Evolutionary conservation across 371 early-diverging fungal species (phyloP), one percentile per base, ranked within the genome.

Genomic region (Syncephalastrum sp.): DNA sequence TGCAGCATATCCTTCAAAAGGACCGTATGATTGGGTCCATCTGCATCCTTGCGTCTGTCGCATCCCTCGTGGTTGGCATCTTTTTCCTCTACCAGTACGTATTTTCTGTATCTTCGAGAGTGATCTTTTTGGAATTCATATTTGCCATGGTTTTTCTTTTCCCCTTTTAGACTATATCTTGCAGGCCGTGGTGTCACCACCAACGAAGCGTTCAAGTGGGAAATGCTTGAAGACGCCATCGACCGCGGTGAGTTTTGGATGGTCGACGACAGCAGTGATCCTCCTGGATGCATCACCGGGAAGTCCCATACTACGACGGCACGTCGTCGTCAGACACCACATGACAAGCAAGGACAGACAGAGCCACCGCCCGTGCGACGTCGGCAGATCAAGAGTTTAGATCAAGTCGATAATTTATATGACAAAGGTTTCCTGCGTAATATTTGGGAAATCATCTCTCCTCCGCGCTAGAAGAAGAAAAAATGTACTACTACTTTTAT

Each of bases 181-280:
- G 71, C 81, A 24, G 72, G 77, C 15, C 72, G 74, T 23, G 91
- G 91, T 4, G 80, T 83, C 17, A 91, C 91, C 2, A 81, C 87
- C 21, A 91, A 91, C 57, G 92, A 91, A 62, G 81, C 84, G 8
- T 76, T 84, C 61, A 91, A 91, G 69, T 89, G 91, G 91, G 83
- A 85, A 48, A 76, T 85, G 33, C 61, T 90, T 13, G 82, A 82
- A 21, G 89, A 87, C 46, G 79, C 84, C 29, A 79, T 90, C 42
- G 72, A 81, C 33, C 77, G 84, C 49, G 86, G 82, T 0, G 83
- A 84, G n/a, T 41, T 83, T 5, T 79, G 71, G 52, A 68, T 69
- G 47, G 53, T 67, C 19, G 65, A 61, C 25, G 69, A 66, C 25
- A 53, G 42, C n/a, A 29, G 5, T 16, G 51, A 15, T 15, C 14